Base-by-base conservation (phyloP, 805 yeast genomes). In the Saccharomyces jurei region DNA sequence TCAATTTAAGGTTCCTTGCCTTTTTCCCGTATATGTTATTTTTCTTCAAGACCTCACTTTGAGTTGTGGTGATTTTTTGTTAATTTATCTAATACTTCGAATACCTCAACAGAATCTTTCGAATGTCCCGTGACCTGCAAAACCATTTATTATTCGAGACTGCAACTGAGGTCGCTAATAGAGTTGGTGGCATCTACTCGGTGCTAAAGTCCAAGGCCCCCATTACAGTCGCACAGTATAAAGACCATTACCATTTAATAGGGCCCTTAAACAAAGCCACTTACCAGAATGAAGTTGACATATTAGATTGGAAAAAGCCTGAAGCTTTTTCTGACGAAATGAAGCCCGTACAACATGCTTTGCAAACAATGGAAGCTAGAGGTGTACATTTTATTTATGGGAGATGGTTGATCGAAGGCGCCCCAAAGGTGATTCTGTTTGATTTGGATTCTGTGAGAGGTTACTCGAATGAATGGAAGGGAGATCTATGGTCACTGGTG, bases 141-240 rank as follows among this genome's bases (percentile, higher is more conserved):
- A 85, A 88, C 70, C 97, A 89, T 68, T 76, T 91, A 53, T 79
- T 94, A 50, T 90, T 92, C 66, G 99, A 92, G 75, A 86, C 89
- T 48, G 96, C 98, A 58, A 92, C 99, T 1, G 99, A 92, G 70
- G 97, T 92, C 51, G 98, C 98, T 64, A 91, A 94, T 76, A 79
- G 95, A 64, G 98, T 92, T 25, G 99, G 99, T 51, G 99, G 99
- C 41, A 92, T 92, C 70, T 92, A 92, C 75, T 91, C 98, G 6
- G 99, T 92, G 52, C 79, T 92, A 66, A 94, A 94, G 71, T 89
- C 97, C 10, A 92, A 92, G 72, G 97, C 97, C 6, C 97, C 97
- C 8, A 90, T 91, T 56, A 92, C 99, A 8, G 92, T 87, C 51
- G 90, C 95, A 46, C 97, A 92, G 71, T 94, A 90, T 72, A 81